phyloP scores from a whole-genome alignment of 176 grass and related monocot genomes.

The Bonia amplexicaulis region DNA sequence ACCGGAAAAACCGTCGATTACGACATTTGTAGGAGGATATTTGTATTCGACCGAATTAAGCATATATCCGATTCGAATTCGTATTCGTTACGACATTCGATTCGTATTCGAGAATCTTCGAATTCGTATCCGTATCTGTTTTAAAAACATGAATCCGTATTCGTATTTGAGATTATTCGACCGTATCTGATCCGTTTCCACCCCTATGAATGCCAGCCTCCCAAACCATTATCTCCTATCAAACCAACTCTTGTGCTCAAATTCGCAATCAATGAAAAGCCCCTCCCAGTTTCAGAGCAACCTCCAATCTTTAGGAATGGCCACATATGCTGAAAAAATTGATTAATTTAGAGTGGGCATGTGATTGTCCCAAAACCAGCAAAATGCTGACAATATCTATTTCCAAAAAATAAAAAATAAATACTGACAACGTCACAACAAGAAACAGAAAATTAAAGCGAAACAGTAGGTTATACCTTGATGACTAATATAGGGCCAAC shows the following conservation, averaged over 20 bases:
- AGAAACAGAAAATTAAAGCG: background rate
- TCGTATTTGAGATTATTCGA: no score
- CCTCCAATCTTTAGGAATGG: constrained; percentile 64
- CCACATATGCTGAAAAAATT: constrained; percentile 58
- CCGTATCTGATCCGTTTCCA: no score
- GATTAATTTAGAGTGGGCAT: background rate
- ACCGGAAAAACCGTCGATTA: no score
- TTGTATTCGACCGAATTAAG: no score
- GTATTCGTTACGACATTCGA: no score
- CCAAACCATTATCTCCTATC: constrained; percentile 73
- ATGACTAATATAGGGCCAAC: constrained; percentile 69
- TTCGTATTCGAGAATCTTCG: no score
- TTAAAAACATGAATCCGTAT: no score
- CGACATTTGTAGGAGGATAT: no score
- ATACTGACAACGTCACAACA: no score
- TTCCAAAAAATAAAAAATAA: no score
- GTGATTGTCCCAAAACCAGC: background rate
- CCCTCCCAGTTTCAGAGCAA: constrained; percentile 38
- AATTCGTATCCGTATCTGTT: no score
- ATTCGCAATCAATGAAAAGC: constrained; percentile 64
- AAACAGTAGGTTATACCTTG: constrained; percentile 42
- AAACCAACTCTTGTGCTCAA: constrained; percentile 81
- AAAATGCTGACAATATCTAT: background rate
- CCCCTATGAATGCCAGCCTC: constrained; percentile 66
- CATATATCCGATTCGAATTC: no score